These are phyloP conservation scores for Kalaharituber pfeilii DNA, from an alignment of 2,329 filamentous ascomycete genomes.

Conservation along the genomic window DNA sequence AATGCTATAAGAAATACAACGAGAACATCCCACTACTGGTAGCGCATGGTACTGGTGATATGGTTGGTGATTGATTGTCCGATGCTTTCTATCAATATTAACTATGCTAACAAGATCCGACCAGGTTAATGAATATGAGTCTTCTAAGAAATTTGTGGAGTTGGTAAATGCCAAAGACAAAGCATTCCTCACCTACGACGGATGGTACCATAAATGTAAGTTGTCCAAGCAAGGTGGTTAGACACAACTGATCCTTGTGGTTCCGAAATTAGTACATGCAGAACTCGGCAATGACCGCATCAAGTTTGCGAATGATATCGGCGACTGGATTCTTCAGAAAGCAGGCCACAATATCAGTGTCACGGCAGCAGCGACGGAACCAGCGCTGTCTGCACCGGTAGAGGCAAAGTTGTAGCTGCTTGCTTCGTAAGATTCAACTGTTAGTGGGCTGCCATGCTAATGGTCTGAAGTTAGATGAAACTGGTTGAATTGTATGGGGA, in stretches of 20 bases:
- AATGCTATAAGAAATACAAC: constrained; percentile 29
- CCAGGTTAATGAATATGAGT: no score
- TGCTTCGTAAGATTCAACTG: no score
- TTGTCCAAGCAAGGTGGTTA: constrained; percentile 2
- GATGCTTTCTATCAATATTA: no score
- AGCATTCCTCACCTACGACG: constrained; percentile 55
- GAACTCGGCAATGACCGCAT: constrained; percentile 33
- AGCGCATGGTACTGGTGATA: constrained; percentile 59
- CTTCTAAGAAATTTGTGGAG: constrained; percentile 47
- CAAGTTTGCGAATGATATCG: constrained; percentile 39
- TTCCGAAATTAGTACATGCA: constrained; percentile 35
- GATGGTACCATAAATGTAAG: constrained; percentile 54
- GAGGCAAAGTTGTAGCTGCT: neutral
- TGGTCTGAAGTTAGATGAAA: no score
- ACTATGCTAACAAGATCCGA: no score
- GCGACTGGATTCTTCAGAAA: constrained; percentile 46
- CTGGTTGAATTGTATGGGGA: no score
- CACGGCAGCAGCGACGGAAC: constrained; percentile 5
- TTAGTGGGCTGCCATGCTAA: no score
- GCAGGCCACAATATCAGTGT: no score
- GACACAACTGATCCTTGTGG: neutral
- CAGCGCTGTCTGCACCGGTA: neutral
- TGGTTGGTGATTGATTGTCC: constrained; percentile 39
- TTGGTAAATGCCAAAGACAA: constrained; percentile 44
- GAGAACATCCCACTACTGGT: constrained; percentile 49